Conservation (phyloP, 345 rosid species). For the Camelina laxa region DNA sequence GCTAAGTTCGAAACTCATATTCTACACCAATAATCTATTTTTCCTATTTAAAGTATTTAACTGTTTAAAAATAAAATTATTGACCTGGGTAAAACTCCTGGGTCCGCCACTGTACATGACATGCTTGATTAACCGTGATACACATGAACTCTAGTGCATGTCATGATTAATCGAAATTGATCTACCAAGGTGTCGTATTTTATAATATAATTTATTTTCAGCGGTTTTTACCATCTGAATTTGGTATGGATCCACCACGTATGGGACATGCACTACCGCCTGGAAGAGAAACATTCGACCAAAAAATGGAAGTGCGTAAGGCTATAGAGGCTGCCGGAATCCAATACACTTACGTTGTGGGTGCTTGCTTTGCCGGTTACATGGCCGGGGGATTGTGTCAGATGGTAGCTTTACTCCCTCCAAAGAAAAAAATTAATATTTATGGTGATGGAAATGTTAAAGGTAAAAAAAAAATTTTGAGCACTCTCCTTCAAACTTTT, state of each 20-base stretch:
- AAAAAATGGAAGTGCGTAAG: constrained; percentile 75
- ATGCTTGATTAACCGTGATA: too few species aligned
- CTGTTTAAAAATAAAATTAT: too few species aligned
- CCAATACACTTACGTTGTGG: constrained; percentile 72
- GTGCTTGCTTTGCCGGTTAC: constrained; percentile 83
- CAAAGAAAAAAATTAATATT: constrained; percentile 51
- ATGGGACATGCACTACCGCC: constrained; percentile 84
- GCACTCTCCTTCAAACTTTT: neutral
- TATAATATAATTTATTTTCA: constrained; percentile 13
- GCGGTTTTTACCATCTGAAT: constrained; percentile 91
- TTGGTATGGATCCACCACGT: constrained; percentile 80
- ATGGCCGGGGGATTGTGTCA: constrained; percentile 77
- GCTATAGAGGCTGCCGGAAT: constrained; percentile 81
- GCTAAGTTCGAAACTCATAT: too few species aligned
- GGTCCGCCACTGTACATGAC: too few species aligned
- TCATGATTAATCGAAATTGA: too few species aligned
- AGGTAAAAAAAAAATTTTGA: constrained; percentile 36
- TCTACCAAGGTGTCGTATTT: neutral
- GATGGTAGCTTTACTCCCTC: constrained; percentile 66
- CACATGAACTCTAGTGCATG: too few species aligned
- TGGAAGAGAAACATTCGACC: constrained; percentile 75
- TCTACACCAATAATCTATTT: too few species aligned
- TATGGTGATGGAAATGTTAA: constrained; percentile 80
- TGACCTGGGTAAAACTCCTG: too few species aligned
- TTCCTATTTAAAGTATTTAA: too few species aligned